Conservation (phyloP, 2,329 filamentous ascomycete genomes). For the Talaromyces amestolkiae region DNA sequence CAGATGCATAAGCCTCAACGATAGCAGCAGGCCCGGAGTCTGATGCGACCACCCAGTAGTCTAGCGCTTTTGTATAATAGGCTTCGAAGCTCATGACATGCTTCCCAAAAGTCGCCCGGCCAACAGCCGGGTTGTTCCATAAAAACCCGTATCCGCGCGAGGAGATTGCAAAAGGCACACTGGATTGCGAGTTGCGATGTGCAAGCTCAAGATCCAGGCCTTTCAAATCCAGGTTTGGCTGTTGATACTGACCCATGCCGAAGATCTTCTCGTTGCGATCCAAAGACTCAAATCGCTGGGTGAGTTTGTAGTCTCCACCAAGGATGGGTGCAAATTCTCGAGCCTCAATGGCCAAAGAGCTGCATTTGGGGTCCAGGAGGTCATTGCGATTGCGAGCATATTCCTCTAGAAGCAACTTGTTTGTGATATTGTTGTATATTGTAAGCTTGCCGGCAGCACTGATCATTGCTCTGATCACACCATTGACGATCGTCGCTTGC, state of each 20-base stretch:
- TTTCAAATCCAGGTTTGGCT: constrained; percentile 62
- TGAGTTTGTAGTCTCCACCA: constrained; percentile 55
- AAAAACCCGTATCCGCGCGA: constrained; percentile 62
- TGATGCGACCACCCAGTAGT: constrained; percentile 64
- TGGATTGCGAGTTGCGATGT: constrained; percentile 65
- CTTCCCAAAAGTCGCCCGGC: constrained; percentile 59
- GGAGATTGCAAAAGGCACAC: constrained; percentile 61
- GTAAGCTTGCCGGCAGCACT: constrained; percentile 49
- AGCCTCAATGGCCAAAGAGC: constrained; percentile 55
- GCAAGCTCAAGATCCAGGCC: constrained; percentile 62
- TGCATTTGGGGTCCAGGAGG: constrained; percentile 57
- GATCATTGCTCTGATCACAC: neutral
- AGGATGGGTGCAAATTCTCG: constrained; percentile 58
- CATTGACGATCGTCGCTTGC: neutral
- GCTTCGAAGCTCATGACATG: constrained; percentile 64
- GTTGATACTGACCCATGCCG: constrained; percentile 69
- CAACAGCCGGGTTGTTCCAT: constrained; percentile 65
- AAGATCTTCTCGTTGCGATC: constrained; percentile 58
- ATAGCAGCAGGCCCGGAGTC: constrained; percentile 54
- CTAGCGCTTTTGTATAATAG: constrained; percentile 55
- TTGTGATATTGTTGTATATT: constrained; percentile 42
- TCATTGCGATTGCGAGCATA: constrained; percentile 53
- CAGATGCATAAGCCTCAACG: constrained; percentile 54
- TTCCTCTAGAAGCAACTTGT: constrained; percentile 52
- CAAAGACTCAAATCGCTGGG: constrained; percentile 57